These are phyloP conservation scores for Penicillium canescens DNA, from an alignment of 495 filamentous ascomycete genomes.

Conservation along the genomic window DNA sequence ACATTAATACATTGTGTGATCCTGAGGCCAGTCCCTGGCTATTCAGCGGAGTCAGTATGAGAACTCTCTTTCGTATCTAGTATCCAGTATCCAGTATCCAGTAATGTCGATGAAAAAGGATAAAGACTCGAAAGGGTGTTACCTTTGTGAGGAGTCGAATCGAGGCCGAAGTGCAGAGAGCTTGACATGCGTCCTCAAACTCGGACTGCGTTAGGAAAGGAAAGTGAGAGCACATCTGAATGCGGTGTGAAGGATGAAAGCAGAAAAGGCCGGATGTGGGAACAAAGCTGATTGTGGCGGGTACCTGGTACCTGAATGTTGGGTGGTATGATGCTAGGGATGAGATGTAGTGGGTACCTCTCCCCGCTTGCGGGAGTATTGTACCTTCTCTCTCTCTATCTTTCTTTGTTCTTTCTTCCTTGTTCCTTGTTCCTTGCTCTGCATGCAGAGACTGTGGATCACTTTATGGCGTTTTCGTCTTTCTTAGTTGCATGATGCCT, in stretches of 20 bases:
- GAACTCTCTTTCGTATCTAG: neutral
- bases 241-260: conserved; percentile 1
- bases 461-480: neutral
- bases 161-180: conserved; percentile 35
- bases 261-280: neutral
- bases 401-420: neutral
- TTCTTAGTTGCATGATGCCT: conserved; percentile 8
- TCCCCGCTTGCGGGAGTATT: neutral
- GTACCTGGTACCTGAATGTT: neutral
- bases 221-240: conserved; percentile 29
- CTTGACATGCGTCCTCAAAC: conserved; percentile 61
- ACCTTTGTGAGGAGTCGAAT: conserved; percentile 37
- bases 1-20: conserved; percentile 34
- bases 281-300: conserved; percentile 5
- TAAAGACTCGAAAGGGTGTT: conserved; percentile 12
- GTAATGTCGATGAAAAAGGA: neutral
- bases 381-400: neutral
- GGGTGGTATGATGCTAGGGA: neutral
- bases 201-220: conserved; percentile 61
- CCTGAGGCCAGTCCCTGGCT: conserved; percentile 35
- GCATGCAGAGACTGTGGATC: conserved; percentile 9
- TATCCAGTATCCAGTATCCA: conserved; percentile 4
- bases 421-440: conserved; percentile 3
- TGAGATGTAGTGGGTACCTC: conserved; percentile 1
- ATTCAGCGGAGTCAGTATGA: conserved; percentile 4